Base-by-base conservation (phyloP, 768 basidiomycete genomes). In the Botryobasidium botryosum region DNA sequence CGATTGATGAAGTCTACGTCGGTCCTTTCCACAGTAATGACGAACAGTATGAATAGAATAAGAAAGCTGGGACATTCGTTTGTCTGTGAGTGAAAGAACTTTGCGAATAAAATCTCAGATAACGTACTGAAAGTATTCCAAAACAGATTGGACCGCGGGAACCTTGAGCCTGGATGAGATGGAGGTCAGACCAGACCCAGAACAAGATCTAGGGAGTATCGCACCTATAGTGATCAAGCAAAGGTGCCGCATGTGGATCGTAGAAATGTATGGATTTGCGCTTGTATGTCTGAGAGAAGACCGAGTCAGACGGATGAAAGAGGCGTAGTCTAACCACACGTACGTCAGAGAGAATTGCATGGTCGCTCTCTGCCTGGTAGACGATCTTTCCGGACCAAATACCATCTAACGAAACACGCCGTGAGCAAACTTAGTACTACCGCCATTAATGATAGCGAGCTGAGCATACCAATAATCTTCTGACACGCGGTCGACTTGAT, bases 151-250 rank as follows among this genome's bases (percentile, higher is more conserved):
- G 44, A 92, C 77, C 18, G 83, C 81, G 2, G 90, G 90, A 1
- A 96, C 90, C 68, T 92, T 94, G 29, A 96, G 71, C 12, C 84
- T 86, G 43, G 35, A 37, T 45, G 26, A 18, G 33, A 13, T 18
- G 18, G 46, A 21, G 13, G n/a, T n/a, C 6, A 12, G 12, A 15
- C 6, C 5, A 23, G n/a, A 25, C 23, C 37, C 21, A 35, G 20
- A 32, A 32, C 28, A 24, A 32, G 13, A 57, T n/a, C n/a, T n/a
- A n/a, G n/a, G n/a, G n/a, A n/a, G n/a, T n/a, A n/a, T n/a, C 69
- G 26, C 44, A 85, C 84, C 91, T 77, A 56, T 94, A 96, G 61
- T 96, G 90, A 56, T 96, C 88, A 5, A 96, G 71, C n/a, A 94
- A 60, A 15, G 90, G 86, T 0, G 90, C 90, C 57, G 77, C 85